These are phyloP conservation scores for Sanguinoderma infundibulare DNA, from an alignment of 1,284 basidiomycete species.

Conservation along the genomic window DNA sequence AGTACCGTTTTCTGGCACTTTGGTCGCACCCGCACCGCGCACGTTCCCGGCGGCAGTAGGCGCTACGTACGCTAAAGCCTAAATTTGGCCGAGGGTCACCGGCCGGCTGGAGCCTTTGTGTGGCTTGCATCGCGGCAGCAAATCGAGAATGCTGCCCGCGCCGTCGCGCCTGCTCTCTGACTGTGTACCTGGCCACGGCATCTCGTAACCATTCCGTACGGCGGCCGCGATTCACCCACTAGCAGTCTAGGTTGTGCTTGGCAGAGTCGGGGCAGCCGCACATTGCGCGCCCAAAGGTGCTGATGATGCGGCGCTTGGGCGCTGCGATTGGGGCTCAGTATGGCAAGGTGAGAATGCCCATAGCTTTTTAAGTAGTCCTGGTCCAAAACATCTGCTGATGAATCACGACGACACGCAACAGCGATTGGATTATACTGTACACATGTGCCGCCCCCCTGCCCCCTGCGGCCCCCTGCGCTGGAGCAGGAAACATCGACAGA, in stretches of 20 bases:
- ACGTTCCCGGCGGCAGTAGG: not conserved
- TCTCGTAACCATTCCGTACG: not conserved
- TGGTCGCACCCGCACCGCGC: not conserved
- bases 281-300: too few relatives aligned
- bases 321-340: not conserved
- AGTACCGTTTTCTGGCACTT: not conserved
- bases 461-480: not conserved
- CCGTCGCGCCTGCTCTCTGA: not conserved
- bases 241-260: not conserved
- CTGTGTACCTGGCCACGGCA: too few relatives aligned
- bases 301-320: too few relatives aligned
- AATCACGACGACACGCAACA: not conserved
- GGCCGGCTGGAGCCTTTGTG: constrained; percentile 18
- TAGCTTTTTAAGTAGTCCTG: not conserved
- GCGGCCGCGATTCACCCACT: too few relatives aligned
- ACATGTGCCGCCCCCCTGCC: not conserved
- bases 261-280: too few relatives aligned
- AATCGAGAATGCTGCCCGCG: not conserved
- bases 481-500: not conserved
- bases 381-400: not conserved
- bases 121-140: constrained; percentile 15
- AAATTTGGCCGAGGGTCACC: constrained; percentile 12
- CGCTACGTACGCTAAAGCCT: not conserved
- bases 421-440: not conserved
- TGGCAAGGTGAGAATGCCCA: not conserved